These are phyloP conservation scores for Neurospora sp. DNA, from an alignment of 495 filamentous ascomycete genomes.

Conservation along the genomic window DNA sequence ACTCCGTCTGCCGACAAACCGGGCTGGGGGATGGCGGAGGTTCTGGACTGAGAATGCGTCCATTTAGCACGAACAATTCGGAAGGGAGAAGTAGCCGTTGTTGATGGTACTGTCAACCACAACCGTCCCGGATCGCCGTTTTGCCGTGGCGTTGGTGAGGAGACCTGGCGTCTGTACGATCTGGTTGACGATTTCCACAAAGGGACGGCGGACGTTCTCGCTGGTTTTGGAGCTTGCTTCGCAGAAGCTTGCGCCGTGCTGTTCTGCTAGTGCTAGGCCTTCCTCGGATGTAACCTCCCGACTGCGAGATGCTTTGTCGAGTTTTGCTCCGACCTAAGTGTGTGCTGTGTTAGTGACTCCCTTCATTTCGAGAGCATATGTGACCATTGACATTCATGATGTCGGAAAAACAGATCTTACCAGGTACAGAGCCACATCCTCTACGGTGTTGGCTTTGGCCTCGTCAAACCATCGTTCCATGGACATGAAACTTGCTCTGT, in stretches of 20 bases:
- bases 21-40: background rate
- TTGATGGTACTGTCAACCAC: background rate
- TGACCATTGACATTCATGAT: background rate
- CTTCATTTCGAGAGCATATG: background rate
- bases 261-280: constrained; percentile 38
- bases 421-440: constrained; percentile 42
- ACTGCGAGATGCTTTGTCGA: constrained; percentile 35
- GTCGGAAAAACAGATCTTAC: constrained; percentile 19
- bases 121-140: constrained; percentile 10
- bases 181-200: constrained; percentile 43
- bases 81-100: constrained; percentile 1
- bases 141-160: constrained; percentile 19
- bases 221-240: constrained; percentile 47
- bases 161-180: constrained; percentile 39
- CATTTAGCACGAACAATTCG: constrained; percentile 14
- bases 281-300: constrained; percentile 42
- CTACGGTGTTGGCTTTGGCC: constrained; percentile 40
- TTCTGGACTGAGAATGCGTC: background rate
- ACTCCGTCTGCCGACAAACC: background rate
- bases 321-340: constrained; percentile 42
- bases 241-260: constrained; percentile 40
- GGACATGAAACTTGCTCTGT: constrained; percentile 40
- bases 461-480: constrained; percentile 54
- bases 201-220: constrained; percentile 42
- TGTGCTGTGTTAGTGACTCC: background rate